Evolutionary conservation across 2,329 filamentous ascomycete genomes (phyloP), one percentile per base, ranked within the genome.

Genomic region (Epichloe sylvatica): DNA sequence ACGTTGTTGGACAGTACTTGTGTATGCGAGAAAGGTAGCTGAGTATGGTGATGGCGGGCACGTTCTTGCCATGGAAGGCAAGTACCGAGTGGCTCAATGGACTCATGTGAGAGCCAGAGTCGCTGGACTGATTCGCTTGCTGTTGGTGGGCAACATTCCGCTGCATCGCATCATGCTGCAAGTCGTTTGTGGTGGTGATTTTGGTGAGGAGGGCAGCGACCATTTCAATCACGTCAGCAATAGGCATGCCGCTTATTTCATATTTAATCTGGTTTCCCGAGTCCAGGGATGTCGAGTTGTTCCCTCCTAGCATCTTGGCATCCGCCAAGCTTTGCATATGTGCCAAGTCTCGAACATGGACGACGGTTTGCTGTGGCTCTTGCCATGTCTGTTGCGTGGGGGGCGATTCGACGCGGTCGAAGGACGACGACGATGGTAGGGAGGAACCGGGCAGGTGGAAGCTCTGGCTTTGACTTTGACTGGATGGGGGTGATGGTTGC

Each of bases 1-100:
- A 98, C 0, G 92, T 97, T 5, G 92, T 97, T 0, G 92, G 92
- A 61, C 92, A 98, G 69, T 98, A 98, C 70, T 96, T 96, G 70
- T 98, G 91, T 63, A 98, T 97, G 52, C 92, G 83, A 59, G 84
- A 91, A 48, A 98, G 72, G 61, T 98, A 98, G 74, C 89, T 97
- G 53, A 94, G 73, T 53, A 98, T 97, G 19, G 90, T 95, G 60
- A 98, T 98, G 62, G 86, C 92, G 1, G 92, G 92, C 11, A 97
- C 86, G 56, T 98, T 98, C 70, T 96, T 97, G 56, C 92, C 92
- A 62, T 98, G 92, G 59, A 98, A 98, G 12, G 92, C 91, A 38
- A 98, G 76, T 3, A 98, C 91, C 49, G 76, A 78, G 52, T 76
- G 76, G 56, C 73, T 78, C 35, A 78, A 61, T 4, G 76, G 73